Conservation (phyloP, 2,329 filamentous ascomycete species). For the Exserohilum rostratum region DNA sequence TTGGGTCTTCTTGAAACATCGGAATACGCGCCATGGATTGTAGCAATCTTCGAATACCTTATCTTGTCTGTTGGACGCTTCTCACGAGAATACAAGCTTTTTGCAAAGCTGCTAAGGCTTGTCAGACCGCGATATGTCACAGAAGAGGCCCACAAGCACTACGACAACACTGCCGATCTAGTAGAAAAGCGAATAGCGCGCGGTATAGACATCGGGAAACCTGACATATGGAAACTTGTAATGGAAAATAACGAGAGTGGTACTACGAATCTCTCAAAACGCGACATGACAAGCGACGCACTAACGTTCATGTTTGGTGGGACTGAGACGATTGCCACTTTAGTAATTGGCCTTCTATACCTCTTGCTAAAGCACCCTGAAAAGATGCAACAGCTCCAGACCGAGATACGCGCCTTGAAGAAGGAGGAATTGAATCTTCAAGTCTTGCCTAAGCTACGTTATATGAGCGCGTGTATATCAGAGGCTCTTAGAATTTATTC, state of each 20-base stretch:
- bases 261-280: conserved; percentile 20
- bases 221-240: conserved; percentile 50
- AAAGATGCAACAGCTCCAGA: conserved; percentile 19
- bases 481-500: conserved; percentile 47
- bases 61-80: neutral
- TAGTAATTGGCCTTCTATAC: conserved; percentile 34
- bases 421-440: conserved; percentile 5
- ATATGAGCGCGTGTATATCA: conserved; percentile 52
- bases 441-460: conserved; percentile 37
- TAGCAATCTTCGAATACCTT: conserved; percentile 20
- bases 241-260: conserved; percentile 28
- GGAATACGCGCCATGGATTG: conserved; percentile 40
- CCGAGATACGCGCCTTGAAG: conserved; percentile 30
- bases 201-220: conserved; percentile 17
- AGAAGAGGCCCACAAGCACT: conserved; percentile 13
- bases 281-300: conserved; percentile 38
- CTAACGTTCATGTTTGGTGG: conserved; percentile 36
- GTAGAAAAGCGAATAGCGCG: neutral
- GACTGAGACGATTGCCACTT: conserved; percentile 38
- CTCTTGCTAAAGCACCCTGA: conserved; percentile 28
- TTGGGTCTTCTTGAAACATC: conserved; percentile 24
- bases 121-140: conserved; percentile 9
- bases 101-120: neutral
- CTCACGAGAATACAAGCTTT: neutral
- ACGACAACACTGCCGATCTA: conserved; percentile 5